Evolutionary conservation across 495 filamentous ascomycete genomes (phyloP), one percentile per base, ranked within the genome.

Genomic region (Penicillium macrosclerotiorum): DNA sequence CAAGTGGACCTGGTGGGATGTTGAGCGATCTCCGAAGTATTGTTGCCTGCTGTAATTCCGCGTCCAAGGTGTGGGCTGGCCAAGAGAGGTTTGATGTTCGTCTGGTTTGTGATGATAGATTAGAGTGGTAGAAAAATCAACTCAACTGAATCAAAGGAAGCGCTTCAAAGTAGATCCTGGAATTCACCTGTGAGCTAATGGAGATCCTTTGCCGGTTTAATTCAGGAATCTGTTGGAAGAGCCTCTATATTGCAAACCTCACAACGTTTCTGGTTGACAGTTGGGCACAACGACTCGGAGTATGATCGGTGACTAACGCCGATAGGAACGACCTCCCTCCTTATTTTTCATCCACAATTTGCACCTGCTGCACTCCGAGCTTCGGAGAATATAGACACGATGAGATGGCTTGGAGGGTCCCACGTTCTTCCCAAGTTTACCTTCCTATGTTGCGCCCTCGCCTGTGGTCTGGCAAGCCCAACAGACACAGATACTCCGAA

Each of bases 1-100:
- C 71, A 0, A 84, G 80, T 51, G 83, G 83, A 13, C 83, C 84
- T 14, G 64, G 69, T n/a, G 70, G 64, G 1, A 79, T 85, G 76
- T 73, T 82, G 3, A 68, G 64, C 2, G 77, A 80, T 36, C 46
- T 86, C 37, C 65, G 83, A 24, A 47, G 40, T 27, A 71, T 76
- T 0, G 80, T 86, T 13, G 80, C 81, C 0, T 45, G 42, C 35
- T 69, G 60, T 24, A 82, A 82, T 59, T 67, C 69, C 20, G 72
- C 65, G 0, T 37, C 47, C 0, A 70, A 62, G 54, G 78, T 82
- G 3, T 80, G 75, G 74, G 69, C 49, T 43, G 80, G 80, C 2
- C 67, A 82, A 12, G 74, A 74, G 40, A 64, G 67, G 36, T 78
- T 69, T 32, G 76, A 84, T 66, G 76, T 85, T 3, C 44, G 60